Evolutionary conservation across 2,329 filamentous ascomycete species (phyloP), one percentile per base, ranked within the genome.

Genomic region (Colletotrichum euphorbiae): DNA sequence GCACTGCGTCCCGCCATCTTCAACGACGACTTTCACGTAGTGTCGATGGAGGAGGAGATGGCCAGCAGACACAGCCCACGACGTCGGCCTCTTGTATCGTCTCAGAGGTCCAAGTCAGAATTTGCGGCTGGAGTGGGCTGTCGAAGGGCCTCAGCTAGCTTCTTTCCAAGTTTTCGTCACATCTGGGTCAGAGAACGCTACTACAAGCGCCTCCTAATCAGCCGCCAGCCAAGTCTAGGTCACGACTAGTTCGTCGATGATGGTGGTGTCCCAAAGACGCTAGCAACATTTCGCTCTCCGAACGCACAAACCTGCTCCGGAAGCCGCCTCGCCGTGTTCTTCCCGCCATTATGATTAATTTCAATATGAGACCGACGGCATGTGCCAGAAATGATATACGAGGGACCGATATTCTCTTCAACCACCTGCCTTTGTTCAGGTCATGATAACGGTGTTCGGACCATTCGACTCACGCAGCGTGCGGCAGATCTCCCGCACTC

Each of bases 401-500:
- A 28, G 13, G 54, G 61, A 52, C 52, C 21, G 31, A 42, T n/a
- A 48, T 17, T 15, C 52, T n/a, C 42, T 19, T 21, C 19, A 3
- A 28, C 13, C 31, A 21, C 31, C n/a, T 11, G n/a, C 17, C 17
- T 21, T 13, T 60, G 65, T 38, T n/a, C 48, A 28, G 28, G 31
- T 28, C 15, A 58, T 24, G 21, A 45, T 4, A 15, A 38, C 48
- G 19, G 19, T 21, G 12, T 19, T 36, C 31, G 31, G 11, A 28
- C 38, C 19, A 45, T 66, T 36, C 19, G 48, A 38, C 52, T 48
- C 17, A 38, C 66, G 62, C 61, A 66, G 61, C 21, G 40, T 55
- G 62, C 62, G 19, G 61, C 58, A 60, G 46, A 68, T 66, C 65
- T 66, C 54, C 62, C 61, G 54, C 55, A 42, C 43, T 59, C 54